A percentile compares a stretch with the other conserved stretches of the same genome.
These are phyloP conservation scores for Fusarium sacchari DNA, from an alignment of 2,329 filamentous ascomycete genomes.

Conservation along the genomic window DNA sequence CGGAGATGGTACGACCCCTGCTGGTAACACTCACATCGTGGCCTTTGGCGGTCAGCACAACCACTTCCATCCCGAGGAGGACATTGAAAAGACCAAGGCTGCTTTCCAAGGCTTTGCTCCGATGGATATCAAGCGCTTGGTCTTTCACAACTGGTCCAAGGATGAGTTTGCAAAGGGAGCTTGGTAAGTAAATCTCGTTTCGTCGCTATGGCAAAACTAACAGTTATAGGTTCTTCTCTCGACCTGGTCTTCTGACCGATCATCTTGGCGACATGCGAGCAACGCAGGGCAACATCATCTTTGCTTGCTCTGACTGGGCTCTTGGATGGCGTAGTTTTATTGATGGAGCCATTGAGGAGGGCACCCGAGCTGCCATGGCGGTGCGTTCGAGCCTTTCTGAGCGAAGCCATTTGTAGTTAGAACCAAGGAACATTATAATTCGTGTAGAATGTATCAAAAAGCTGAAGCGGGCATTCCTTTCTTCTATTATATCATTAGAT, in stretches of 20 bases:
- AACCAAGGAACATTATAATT: rapidly evolving
- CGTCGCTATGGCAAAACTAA: rapidly evolving
- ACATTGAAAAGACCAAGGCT: conserved; percentile 48
- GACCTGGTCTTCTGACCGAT: conserved; percentile 49
- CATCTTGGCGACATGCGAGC: conserved; percentile 54
- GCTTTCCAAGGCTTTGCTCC: conserved; percentile 49
- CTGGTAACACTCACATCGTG: conserved; percentile 59
- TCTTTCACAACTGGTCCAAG: conserved; percentile 61
- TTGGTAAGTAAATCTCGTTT: conserved; percentile 36
- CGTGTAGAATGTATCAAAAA: neutral
- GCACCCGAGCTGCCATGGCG: conserved; percentile 44
- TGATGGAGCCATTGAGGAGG: conserved; percentile 61
- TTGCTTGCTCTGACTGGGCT: conserved; percentile 61
- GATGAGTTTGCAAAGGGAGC: conserved; percentile 59
- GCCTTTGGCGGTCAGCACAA: conserved; percentile 55
- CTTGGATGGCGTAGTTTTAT: conserved; percentile 61
- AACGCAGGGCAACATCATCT: conserved; percentile 56
- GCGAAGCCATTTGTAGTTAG: neutral
- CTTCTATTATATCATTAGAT: neutral
- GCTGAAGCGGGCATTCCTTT: neutral
- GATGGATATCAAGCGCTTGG: conserved; percentile 45
- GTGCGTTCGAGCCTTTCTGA: conserved; percentile 9
- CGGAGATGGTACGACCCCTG: conserved; percentile 56
- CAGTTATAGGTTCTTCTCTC: conserved; percentile 48
- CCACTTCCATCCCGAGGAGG: conserved; percentile 56